Evolutionary conservation across 1,284 basidiomycete genomes (phyloP).

Genomic region (Erythrobasidium hasegawianum): DNA sequence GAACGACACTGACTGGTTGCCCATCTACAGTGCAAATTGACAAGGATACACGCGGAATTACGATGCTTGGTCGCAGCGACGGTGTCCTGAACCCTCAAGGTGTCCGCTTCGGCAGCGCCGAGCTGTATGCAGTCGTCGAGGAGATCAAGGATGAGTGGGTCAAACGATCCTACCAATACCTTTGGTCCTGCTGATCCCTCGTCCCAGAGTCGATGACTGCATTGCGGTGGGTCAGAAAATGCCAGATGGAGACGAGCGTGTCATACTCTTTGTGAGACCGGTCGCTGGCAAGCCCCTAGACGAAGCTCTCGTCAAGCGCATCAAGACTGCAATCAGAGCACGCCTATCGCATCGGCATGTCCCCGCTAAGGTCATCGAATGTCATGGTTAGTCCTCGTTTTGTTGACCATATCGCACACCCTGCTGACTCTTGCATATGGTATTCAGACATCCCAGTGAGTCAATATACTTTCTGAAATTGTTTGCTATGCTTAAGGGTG

Average conservation of each 20-base stretch:
- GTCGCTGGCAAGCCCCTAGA: conserved; percentile 57
- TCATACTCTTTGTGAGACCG: conserved; percentile 75
- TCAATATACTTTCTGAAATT: not conserved
- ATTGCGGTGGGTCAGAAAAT: conserved; percentile 72
- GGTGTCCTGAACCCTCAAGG: conserved; percentile 68
- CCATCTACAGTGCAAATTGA: conserved; percentile 12
- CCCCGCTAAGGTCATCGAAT: conserved; percentile 28
- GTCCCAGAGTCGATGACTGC: conserved; percentile 61
- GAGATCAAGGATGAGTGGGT: conserved; percentile 42
- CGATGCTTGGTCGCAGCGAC: conserved; percentile 79
- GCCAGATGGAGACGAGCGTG: conserved; percentile 70
- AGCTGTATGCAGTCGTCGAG: conserved; percentile 79
- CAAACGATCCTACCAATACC: too few species aligned
- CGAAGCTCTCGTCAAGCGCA: conserved; percentile 56
- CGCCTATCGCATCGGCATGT: conserved; percentile 38
- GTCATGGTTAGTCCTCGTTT: conserved; percentile 34
- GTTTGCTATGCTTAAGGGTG: not conserved
- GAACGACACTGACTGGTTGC: too few species aligned
- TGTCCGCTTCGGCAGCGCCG: conserved; percentile 76
- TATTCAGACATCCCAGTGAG: not conserved
- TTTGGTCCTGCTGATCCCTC: conserved; percentile 48
- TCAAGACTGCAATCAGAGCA: conserved; percentile 37
- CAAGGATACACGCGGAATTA: conserved; percentile 54
- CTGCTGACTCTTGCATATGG: conserved; percentile 51
- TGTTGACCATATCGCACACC: conserved; percentile 47